phyloP scores from a whole-genome alignment of 108 stramenopile genomes.

The Stephanodiscus minutulus region DNA sequence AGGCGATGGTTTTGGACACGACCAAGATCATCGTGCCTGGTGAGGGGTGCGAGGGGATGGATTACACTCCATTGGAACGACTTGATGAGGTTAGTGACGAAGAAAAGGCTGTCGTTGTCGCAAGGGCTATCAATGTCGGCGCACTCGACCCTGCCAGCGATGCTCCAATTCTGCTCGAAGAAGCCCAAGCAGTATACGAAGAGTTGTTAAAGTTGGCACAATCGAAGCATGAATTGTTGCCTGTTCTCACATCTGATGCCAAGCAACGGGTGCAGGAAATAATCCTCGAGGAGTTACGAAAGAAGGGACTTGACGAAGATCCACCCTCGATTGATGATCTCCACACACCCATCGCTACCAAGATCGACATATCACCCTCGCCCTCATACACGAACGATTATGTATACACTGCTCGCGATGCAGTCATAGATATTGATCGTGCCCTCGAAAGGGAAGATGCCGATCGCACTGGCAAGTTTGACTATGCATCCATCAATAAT shows the following conservation, averaged over 20 bases:
- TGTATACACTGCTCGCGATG: constrained; percentile 23
- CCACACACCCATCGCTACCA: constrained; percentile 8
- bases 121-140: constrained; percentile 24
- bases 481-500: constrained; percentile 62
- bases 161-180: constrained; percentile 33
- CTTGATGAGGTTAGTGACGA: constrained; percentile 11
- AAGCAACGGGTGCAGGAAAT: constrained; percentile 41
- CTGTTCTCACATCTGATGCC: constrained; percentile 18
- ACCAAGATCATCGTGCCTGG: constrained; percentile 27
- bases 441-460: constrained; percentile 64
- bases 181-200: constrained; percentile 30
- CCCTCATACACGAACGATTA: constrained; percentile 9
- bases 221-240: constrained; percentile 18
- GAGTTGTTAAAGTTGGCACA: constrained; percentile 31
- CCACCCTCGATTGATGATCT: constrained; percentile 7
- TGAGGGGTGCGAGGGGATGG: constrained; percentile 36
- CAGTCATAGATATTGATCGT: constrained; percentile 48
- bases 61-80: constrained; percentile 16
- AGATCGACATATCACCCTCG: constrained; percentile 1
- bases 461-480: constrained; percentile 68
- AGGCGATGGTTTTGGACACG: constrained; percentile 30
- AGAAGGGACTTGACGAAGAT: constrained; percentile 23
- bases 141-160: constrained; percentile 37
- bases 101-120: constrained; percentile 24
- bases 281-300: constrained; percentile 39